Percentiles rank a stretch among this genome's conserved stretches.
Evolutionary conservation across 2,329 filamentous ascomycete genomes (phyloP).

Genomic region (Neonectria hederae): DNA sequence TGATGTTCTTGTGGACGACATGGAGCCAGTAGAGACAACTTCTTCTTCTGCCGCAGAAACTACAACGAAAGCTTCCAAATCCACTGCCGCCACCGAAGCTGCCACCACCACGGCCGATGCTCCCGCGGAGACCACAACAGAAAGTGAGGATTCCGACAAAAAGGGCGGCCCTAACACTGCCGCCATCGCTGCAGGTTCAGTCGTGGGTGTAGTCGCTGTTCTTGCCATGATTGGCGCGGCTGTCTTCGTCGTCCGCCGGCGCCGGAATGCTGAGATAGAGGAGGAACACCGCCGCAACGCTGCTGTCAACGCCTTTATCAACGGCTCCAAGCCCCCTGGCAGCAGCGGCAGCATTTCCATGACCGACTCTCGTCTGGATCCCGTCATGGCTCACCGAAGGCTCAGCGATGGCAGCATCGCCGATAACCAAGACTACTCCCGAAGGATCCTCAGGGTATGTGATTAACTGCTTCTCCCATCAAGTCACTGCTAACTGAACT

Average conservation of each 20-base stretch:
- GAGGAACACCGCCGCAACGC: slow-evolving; percentile 86
- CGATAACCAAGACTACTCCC: slow-evolving; percentile 96
- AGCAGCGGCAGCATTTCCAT: slow-evolving; percentile 75
- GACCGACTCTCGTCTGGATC: slow-evolving; percentile 86
- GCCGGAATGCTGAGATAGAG: slow-evolving; percentile 79
- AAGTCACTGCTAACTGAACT: slow-evolving; percentile 25
- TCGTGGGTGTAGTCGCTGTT: slow-evolving; percentile 80
- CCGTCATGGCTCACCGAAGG: slow-evolving; percentile 82
- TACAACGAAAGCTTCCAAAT: slow-evolving; percentile 35
- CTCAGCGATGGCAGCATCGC: slow-evolving; percentile 96
- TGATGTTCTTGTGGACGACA: slow-evolving; percentile 48
- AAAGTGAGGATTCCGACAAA: slow-evolving; percentile 1
- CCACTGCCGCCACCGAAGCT: slow-evolving; percentile 20
- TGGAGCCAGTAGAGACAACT: slow-evolving; percentile 24
- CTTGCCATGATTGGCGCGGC: slow-evolving; percentile 72
- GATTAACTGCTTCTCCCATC: background rate
- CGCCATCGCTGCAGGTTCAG: slow-evolving; percentile 87
- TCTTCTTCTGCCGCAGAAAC: slow-evolving; percentile 38
- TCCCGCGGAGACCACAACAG: slow-evolving; percentile 27
- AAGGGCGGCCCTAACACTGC: slow-evolving; percentile 71
- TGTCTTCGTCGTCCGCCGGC: slow-evolving; percentile 79
- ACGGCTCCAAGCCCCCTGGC: slow-evolving; percentile 68
- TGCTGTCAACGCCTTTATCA: slow-evolving; percentile 80
- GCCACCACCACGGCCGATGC: slow-evolving; percentile 9
- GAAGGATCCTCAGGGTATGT: slow-evolving; percentile 91